phyloP scores from a whole-genome alignment of 306 rosid species.

The Rosa rugosa region DNA sequence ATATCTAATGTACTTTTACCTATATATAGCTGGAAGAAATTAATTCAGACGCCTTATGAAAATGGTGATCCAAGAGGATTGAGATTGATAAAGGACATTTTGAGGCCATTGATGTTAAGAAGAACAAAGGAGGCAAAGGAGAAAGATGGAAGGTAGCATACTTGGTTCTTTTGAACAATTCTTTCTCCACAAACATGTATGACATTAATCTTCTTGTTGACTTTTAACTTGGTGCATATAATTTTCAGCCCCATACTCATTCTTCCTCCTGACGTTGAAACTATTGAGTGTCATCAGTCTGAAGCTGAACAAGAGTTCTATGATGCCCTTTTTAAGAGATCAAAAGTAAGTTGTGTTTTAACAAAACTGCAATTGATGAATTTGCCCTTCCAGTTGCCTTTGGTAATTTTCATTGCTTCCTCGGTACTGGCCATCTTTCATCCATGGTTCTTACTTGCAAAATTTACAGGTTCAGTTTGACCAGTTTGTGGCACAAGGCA shows the following conservation, averaged over 20 bases:
- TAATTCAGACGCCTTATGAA: conserved; percentile 51
- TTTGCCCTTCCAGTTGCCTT: no score
- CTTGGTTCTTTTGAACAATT: neutral
- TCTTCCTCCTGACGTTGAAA: conserved; percentile 69
- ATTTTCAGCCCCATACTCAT: conserved; percentile 69
- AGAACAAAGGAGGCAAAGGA: no score
- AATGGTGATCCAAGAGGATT: conserved; percentile 64
- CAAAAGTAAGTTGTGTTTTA: conserved; percentile 50
- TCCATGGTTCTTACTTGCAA: neutral
- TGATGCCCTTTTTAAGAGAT: conserved; percentile 67
- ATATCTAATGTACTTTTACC: neutral
- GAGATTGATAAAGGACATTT: conserved; percentile 67
- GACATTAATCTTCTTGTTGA: no score
- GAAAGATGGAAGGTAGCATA: no score
- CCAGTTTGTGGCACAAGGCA: conserved; percentile 76
- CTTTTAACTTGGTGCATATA: conserved; percentile 9
- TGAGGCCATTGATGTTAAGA: conserved; percentile 25
- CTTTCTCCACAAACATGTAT: neutral
- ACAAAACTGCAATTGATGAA: no score
- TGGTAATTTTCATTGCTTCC: no score
- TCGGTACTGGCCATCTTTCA: no score
- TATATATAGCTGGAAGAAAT: conserved; percentile 11
- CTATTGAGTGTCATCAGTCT: conserved; percentile 68
- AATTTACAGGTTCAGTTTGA: conserved; percentile 70
- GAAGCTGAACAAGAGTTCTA: conserved; percentile 78